Evolutionary conservation across 2,329 filamentous ascomycete species (phyloP).

Genomic region (Aspergillus niger): DNA sequence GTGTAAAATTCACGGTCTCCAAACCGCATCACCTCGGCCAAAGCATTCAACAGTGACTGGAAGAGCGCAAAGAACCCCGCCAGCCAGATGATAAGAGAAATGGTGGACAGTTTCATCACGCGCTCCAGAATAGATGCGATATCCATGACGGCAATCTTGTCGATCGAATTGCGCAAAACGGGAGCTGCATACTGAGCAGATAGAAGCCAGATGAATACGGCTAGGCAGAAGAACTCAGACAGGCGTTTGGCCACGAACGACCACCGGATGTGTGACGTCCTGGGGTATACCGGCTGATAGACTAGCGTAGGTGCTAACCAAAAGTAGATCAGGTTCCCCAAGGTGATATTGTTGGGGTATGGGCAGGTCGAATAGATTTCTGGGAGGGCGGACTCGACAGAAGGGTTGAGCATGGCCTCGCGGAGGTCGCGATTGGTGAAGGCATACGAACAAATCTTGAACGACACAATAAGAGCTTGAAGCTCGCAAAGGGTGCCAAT

Average conservation of each 20-base stretch:
- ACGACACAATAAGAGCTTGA: constrained; percentile 91
- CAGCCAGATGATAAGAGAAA: constrained; percentile 94
- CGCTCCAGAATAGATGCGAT: constrained; percentile 81
- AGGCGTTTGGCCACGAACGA: constrained; percentile 81
- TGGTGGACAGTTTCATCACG: constrained; percentile 91
- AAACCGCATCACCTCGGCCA: constrained; percentile 87
- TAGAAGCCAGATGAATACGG: constrained; percentile 91
- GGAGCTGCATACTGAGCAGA: constrained; percentile 93
- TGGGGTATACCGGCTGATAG: constrained; percentile 95
- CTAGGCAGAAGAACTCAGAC: constrained; percentile 73
- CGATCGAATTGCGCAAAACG: constrained; percentile 82
- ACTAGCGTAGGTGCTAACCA: constrained; percentile 97
- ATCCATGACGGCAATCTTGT: constrained; percentile 80
- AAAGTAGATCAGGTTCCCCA: constrained; percentile 87
- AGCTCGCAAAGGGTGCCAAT: constrained; percentile 89
- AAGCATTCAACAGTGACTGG: constrained; percentile 85
- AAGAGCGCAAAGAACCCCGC: constrained; percentile 97
- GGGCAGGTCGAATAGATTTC: constrained; percentile 80
- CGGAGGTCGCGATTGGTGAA: constrained; percentile 95
- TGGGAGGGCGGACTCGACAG: constrained; percentile 68
- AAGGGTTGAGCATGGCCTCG: constrained; percentile 82
- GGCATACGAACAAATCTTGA: constrained; percentile 94
- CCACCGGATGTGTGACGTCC: constrained; percentile 80
- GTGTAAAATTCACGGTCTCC: constrained; percentile 94
- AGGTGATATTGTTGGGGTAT: constrained; percentile 88